phyloP scores from a whole-genome alignment of 1,139 yeast species.

The Kodamaea sp. region DNA sequence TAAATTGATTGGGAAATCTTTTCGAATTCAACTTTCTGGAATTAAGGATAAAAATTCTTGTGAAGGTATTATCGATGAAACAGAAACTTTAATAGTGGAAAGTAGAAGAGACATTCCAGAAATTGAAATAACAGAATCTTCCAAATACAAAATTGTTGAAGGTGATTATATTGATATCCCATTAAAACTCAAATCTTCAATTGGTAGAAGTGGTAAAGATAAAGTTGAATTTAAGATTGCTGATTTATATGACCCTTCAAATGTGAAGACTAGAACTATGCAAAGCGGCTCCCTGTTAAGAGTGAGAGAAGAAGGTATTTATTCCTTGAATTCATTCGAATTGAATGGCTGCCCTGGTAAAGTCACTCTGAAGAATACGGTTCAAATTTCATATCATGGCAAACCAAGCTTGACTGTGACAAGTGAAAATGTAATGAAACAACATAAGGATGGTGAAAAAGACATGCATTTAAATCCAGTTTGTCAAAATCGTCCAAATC shows the following conservation, averaged over 20 bases:
- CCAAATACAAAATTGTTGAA: constrained; percentile 44
- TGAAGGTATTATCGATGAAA: constrained; percentile 41
- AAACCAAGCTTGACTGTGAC: constrained; percentile 49
- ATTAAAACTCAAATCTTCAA: constrained; percentile 36
- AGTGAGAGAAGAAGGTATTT: constrained; percentile 58
- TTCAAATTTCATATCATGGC: constrained; percentile 48
- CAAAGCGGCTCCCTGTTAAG: constrained; percentile 25
- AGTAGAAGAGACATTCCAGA: constrained; percentile 21
- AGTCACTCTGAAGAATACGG: constrained; percentile 26
- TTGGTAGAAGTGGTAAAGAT: constrained; percentile 26
- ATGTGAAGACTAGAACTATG: constrained; percentile 6
- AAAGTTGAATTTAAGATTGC: constrained; percentile 24
- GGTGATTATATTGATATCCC: constrained; percentile 62
- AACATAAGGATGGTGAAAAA: constrained; percentile 14
- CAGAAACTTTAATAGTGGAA: constrained; percentile 38
- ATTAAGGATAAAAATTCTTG: constrained; percentile 75
- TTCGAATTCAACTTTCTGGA: constrained; percentile 57
- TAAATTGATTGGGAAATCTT: constrained; percentile 65
- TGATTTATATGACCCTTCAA: constrained; percentile 21
- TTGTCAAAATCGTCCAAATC: constrained; percentile 31
- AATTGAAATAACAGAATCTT: constrained; percentile 8
- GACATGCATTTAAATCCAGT: constrained; percentile 28
- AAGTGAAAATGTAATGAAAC: constrained; percentile 19
- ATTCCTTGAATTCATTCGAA: constrained; percentile 52
- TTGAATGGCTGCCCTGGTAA: constrained; percentile 72